These are phyloP conservation scores for Zygnema circumcarinatum DNA, from an alignment of 139 green algal species.

Conservation along the genomic window DNA sequence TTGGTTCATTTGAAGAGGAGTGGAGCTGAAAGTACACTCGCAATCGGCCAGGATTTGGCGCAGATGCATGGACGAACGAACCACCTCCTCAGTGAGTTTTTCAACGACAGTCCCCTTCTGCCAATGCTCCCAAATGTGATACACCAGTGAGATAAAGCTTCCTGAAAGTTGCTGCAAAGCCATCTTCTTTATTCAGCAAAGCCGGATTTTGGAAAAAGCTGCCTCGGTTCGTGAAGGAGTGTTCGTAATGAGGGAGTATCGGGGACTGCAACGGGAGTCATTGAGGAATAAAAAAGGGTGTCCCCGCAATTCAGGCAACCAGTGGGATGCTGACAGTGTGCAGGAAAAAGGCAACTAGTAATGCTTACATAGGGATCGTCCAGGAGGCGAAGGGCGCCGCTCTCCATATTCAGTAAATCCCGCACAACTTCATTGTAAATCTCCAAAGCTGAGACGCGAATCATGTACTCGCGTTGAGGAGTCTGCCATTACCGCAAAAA, in stretches of 20 bases:
- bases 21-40: conserved; percentile 16
- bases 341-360: too few species aligned
- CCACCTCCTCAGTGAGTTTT: conserved; percentile 90
- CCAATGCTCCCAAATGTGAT: not conserved
- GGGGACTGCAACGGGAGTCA: too few species aligned
- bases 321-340: too few species aligned
- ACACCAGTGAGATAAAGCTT: too few species aligned
- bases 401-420: conserved; percentile 83
- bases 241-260: too few species aligned
- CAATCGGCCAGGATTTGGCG: conserved; percentile 43
- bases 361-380: conserved; percentile 53
- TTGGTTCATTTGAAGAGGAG: too few species aligned
- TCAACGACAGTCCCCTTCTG: conserved; percentile 74
- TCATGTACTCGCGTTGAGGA: conserved; percentile 83
- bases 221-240: too few species aligned
- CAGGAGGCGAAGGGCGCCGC: conserved; percentile 43
- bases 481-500: conserved; percentile 37
- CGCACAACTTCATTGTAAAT: conserved; percentile 98
- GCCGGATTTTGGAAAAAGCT: too few species aligned
- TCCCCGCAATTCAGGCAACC: too few species aligned
- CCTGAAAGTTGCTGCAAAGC: too few species aligned
- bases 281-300: too few species aligned
- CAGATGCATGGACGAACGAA: conserved; percentile 66
- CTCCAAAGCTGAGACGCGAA: conserved; percentile 98
- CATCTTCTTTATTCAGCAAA: too few species aligned